phyloP scores from a whole-genome alignment of 306 rosid species.

The Ammopiptanthus mongolicus region DNA sequence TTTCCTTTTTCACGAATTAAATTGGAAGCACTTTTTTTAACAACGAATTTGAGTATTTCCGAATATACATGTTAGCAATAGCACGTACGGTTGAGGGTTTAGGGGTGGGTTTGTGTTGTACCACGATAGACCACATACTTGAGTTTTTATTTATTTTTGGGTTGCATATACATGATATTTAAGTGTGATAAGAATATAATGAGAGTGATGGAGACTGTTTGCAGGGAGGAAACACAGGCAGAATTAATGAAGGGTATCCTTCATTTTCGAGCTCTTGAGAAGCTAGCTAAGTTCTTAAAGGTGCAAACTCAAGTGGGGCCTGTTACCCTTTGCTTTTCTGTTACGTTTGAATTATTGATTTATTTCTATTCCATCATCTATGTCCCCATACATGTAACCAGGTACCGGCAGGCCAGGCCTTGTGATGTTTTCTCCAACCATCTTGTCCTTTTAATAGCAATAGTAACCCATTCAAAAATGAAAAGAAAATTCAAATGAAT shows the following conservation, averaged over 20 bases:
- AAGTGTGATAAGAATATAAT: background rate
- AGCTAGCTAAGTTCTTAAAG: conserved; percentile 21
- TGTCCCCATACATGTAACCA: background rate
- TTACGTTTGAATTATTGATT: conserved; percentile 20
- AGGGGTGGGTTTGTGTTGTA: no score
- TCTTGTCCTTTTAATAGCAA: background rate
- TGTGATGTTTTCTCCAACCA: background rate
- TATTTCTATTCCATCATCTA: background rate
- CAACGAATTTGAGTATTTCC: no score
- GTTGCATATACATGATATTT: no score
- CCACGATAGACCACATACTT: no score
- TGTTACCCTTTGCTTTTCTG: conserved; percentile 14
- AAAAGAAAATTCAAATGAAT: background rate
- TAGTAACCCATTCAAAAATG: background rate
- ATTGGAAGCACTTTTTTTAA: no score
- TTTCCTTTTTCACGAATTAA: no score
- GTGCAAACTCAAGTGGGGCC: conserved; percentile 33
- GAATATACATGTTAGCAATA: no score
- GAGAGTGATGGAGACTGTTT: conserved; percentile 23
- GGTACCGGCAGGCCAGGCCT: background rate
- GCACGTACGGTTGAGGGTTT: no score
- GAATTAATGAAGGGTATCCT: conserved; percentile 32
- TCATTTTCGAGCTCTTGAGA: conserved; percentile 1
- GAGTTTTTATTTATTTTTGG: no score
- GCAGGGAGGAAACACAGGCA: conserved; percentile 11